Base-by-base conservation (phyloP, 495 filamentous ascomycete genomes). In the Daldinia concentrica region DNA sequence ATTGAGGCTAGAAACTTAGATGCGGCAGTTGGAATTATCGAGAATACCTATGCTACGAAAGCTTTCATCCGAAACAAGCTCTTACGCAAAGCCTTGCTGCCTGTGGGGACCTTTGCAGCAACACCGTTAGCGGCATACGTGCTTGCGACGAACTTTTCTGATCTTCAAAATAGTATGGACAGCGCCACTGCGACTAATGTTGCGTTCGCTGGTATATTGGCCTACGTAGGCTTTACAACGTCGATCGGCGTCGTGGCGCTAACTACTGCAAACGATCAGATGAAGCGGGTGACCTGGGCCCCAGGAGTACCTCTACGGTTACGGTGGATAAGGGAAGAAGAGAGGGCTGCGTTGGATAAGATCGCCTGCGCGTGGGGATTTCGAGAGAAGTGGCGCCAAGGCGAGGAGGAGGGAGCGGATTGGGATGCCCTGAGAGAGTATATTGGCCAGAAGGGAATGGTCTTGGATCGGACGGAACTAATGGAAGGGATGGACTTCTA, bases 291-390 rank as follows among this genome's bases (percentile, higher is more conserved):
- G 32, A 91, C 90, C 4, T 99, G 96, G 96, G 83, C 89, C 12
- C 82, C 85, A 12, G 95, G 95, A 2, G 89, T 90, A 26, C 91
- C 92, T 26, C 80, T 99, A 73, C 84, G 90, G 66, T 83, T 94
- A 66, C 87, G 96, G n/a, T 98, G 94, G 94, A 77, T 97, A 41
- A 85, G 92, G 36, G 95, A 99, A 81, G 93, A 97, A 56, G 95
- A 99, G 81, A 86, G 95, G 22, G 91, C 90, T n/a, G 92, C 95
- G 8, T 79, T 94, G 65, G 95, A 99, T 83, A 89, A 86, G 76
- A 86, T 99, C 57, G 93, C 93, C 22, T 82, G 90, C 55, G 89
- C 90, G 7, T 99, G 96, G 91, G 95, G 95, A 0, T 98, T 98
- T 76, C 88, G 89, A 63, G 91, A 96, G 73, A 77, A 76, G n/a